A percentile compares a stretch with the other conserved stretches of the same genome.
phyloP scores from a whole-genome alignment of 495 filamentous ascomycete species.

The Cladorrhinum samala region DNA sequence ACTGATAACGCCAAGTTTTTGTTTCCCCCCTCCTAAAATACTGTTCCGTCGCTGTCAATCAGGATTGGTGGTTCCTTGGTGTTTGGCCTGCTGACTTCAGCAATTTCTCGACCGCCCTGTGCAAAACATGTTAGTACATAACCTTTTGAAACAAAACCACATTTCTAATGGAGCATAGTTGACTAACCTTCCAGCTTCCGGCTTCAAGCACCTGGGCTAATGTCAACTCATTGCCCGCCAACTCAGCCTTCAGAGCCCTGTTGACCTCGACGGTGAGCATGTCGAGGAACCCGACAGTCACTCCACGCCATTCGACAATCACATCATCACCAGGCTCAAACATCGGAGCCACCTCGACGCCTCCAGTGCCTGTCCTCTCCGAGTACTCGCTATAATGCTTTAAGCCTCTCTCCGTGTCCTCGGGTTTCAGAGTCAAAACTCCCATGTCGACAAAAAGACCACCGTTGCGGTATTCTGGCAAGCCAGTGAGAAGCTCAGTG shows the following conservation, averaged over 20 bases:
- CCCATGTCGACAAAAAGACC: constrained; percentile 79
- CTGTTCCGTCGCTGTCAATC: constrained; percentile 92
- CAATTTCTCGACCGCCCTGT: constrained; percentile 91
- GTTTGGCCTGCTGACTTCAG: constrained; percentile 90
- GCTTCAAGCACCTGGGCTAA: constrained; percentile 80
- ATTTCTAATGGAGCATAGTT: neutral
- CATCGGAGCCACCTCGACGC: constrained; percentile 63
- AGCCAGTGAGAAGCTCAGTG: constrained; percentile 68
- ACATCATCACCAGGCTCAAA: constrained; percentile 78
- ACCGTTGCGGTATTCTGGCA: constrained; percentile 86
- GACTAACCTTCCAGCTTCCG: constrained; percentile 86
- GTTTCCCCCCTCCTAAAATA: too few species aligned
- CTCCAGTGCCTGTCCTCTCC: constrained; percentile 65
- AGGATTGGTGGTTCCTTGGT: constrained; percentile 96
- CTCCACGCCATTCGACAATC: constrained; percentile 80
- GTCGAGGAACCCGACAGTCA: constrained; percentile 81
- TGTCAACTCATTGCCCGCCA: constrained; percentile 52
- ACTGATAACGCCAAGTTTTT: neutral
- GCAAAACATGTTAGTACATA: constrained; percentile 5
- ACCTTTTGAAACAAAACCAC: neutral
- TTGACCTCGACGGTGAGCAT: constrained; percentile 69
- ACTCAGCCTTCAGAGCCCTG: constrained; percentile 41
- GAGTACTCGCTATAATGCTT: constrained; percentile 67
- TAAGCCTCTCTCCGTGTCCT: constrained; percentile 61
- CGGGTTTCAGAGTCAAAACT: constrained; percentile 65